phyloP scores from a whole-genome alignment of 257 asterid genomes.

The Salvia splendens region DNA sequence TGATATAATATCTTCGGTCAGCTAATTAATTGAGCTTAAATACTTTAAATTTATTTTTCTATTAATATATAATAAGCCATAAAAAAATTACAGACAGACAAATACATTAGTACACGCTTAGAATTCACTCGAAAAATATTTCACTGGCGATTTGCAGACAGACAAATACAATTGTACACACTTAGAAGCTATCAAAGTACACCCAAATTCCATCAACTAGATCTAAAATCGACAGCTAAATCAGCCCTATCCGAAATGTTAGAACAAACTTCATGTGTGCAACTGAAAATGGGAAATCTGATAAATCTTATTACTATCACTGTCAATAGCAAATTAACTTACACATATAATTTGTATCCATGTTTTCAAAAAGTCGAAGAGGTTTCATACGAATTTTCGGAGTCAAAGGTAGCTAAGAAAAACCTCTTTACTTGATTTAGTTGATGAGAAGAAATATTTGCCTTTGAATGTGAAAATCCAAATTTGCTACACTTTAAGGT shows the following conservation, averaged over 20 bases:
- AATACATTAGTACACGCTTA: too few relatives aligned
- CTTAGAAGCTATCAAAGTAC: too few relatives aligned
- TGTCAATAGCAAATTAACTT: slow-evolving; percentile 1
- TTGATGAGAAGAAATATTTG: slow-evolving; percentile 14
- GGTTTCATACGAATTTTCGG: not conserved
- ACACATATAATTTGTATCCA: not conserved
- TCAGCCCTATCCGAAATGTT: too few relatives aligned
- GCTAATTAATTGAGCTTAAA: slow-evolving; percentile 19
- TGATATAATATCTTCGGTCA: not conserved
- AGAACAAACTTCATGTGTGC: too few relatives aligned
- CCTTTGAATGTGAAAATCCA: slow-evolving; percentile 4
- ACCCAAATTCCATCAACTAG: too few relatives aligned
- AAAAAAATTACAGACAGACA: too few relatives aligned
- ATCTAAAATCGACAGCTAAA: too few relatives aligned
- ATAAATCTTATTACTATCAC: not conserved
- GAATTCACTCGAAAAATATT: too few relatives aligned
- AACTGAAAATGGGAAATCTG: not conserved
- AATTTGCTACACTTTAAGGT: slow-evolving; percentile 6
- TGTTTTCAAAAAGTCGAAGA: not conserved
- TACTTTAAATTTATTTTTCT: not conserved
- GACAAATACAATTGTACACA: too few relatives aligned
- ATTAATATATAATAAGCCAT: too few relatives aligned
- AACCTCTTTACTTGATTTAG: not conserved
- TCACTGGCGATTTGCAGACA: too few relatives aligned
- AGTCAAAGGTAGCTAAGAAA: slow-evolving; percentile 26